These are phyloP conservation scores for Morella rubra DNA, from an alignment of 306 rosid genomes.

Conservation along the genomic window DNA sequence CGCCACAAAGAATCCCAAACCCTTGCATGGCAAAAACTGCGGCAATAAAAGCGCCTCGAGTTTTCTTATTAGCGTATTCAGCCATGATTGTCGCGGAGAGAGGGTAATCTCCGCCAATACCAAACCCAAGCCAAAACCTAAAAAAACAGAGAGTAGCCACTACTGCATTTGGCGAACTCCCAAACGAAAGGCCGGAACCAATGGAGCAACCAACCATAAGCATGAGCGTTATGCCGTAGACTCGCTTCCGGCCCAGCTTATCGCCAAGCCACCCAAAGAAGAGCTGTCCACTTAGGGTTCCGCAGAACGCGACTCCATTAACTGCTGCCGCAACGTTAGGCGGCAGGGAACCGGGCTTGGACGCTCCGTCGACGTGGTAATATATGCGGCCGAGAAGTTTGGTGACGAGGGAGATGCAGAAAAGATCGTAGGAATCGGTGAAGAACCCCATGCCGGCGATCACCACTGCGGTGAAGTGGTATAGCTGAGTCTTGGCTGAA, in stretches of 20 bases:
- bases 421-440: constrained; percentile 50
- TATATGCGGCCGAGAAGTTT: constrained; percentile 51
- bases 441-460: constrained; percentile 51
- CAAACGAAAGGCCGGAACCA: constrained; percentile 47
- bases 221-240: constrained; percentile 45
- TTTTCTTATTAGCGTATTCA: constrained; percentile 52
- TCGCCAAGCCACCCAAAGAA: constrained; percentile 53
- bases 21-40: constrained; percentile 82
- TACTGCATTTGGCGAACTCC: constrained; percentile 26
- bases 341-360: constrained; percentile 43
- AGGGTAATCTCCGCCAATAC: constrained; percentile 61
- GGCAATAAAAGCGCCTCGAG: constrained; percentile 58
- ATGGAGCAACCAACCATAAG: constrained; percentile 44
- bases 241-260: constrained; percentile 46
- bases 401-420: constrained; percentile 51
- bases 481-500: constrained; percentile 37
- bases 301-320: constrained; percentile 48
- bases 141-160: constrained; percentile 48
- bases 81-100: constrained; percentile 82
- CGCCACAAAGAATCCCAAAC: constrained; percentile 60
- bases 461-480: constrained; percentile 41
- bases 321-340: constrained; percentile 41
- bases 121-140: constrained; percentile 52
- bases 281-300: constrained; percentile 39
- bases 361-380: constrained; percentile 26